Conservation (phyloP, 306 rosid genomes). For the Pyrus bretschneideri region DNA sequence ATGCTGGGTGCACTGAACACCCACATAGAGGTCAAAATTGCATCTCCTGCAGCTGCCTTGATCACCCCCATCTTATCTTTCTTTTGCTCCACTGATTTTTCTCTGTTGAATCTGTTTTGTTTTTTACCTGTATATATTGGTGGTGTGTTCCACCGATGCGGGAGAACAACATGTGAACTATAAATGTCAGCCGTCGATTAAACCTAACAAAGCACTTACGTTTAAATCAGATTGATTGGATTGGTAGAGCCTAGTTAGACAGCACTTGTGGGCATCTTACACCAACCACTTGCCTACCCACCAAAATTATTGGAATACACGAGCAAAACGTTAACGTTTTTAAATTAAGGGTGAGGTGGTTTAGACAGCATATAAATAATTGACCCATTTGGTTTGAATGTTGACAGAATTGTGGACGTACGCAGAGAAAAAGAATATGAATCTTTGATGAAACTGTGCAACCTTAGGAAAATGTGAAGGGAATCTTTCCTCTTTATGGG, state of each 20-base stretch:
- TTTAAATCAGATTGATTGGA: not conserved
- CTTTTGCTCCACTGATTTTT: not conserved
- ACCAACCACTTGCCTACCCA: not conserved
- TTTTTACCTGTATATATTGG: not conserved
- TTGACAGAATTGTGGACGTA: not conserved
- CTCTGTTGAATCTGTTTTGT: not conserved
- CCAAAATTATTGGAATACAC: not conserved
- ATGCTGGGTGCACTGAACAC: conserved; percentile 32
- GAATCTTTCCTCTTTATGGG: not conserved
- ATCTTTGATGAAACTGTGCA: not conserved
- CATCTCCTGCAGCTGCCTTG: conserved; percentile 35
- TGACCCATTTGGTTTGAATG: too few species aligned
- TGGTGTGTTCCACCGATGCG: not conserved
- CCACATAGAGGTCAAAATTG: conserved; percentile 42
- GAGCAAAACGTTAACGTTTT: not conserved
- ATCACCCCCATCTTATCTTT: conserved; percentile 24
- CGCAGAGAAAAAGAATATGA: not conserved
- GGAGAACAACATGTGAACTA: not conserved
- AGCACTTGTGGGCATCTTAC: not conserved
- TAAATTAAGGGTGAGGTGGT: not conserved
- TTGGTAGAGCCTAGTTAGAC: not conserved
- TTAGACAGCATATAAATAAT: not conserved
- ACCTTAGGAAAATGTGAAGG: not conserved
- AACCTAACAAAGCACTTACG: not conserved
- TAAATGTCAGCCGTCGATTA: not conserved